Conservation (phyloP, 129 eudicot genomes). For the Chrysanthemum seticuspe region DNA sequence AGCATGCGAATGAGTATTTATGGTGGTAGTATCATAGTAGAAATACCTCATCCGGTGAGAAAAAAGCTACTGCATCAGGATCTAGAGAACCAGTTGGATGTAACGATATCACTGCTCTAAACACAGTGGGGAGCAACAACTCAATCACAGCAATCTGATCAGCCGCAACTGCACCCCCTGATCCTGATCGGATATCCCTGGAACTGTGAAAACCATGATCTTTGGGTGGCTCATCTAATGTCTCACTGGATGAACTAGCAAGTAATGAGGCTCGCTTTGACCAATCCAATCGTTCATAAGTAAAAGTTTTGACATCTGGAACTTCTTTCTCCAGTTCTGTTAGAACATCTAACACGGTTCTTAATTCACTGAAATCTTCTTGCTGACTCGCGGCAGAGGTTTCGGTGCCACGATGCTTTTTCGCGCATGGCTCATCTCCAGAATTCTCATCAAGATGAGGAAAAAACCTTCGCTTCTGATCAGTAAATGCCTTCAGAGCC, state of each 20-base stretch:
- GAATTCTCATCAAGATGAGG: slow-evolving; percentile 69
- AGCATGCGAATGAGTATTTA: neutral
- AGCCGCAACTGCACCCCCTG: slow-evolving; percentile 35
- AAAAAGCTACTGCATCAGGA: slow-evolving; percentile 97
- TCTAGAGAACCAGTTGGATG: slow-evolving; percentile 84
- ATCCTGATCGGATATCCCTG: slow-evolving; percentile 52
- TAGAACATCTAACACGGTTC: slow-evolving; percentile 60
- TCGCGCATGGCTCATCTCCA: slow-evolving; percentile 40
- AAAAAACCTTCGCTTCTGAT: slow-evolving; percentile 79
- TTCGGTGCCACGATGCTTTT: slow-evolving; percentile 59
- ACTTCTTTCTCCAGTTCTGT: slow-evolving; percentile 62
- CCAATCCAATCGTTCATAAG: slow-evolving; percentile 83
- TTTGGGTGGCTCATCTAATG: slow-evolving; percentile 47
- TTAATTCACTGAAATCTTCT: slow-evolving; percentile 52
- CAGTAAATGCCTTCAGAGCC: slow-evolving; percentile 93
- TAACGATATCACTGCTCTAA: slow-evolving; percentile 79
- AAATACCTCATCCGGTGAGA: slow-evolving; percentile 98
- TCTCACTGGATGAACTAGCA: slow-evolving; percentile 37
- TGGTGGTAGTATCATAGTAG: neutral
- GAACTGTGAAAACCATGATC: slow-evolving; percentile 51
- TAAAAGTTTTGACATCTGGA: slow-evolving; percentile 53
- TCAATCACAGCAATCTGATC: slow-evolving; percentile 82
- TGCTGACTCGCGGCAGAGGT: slow-evolving; percentile 41
- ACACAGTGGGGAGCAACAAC: slow-evolving; percentile 68
- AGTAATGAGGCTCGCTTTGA: slow-evolving; percentile 66